Evolutionary conservation across 1,139 yeast species (phyloP).

Genomic region (Sugiyamaella xylanicola): DNA sequence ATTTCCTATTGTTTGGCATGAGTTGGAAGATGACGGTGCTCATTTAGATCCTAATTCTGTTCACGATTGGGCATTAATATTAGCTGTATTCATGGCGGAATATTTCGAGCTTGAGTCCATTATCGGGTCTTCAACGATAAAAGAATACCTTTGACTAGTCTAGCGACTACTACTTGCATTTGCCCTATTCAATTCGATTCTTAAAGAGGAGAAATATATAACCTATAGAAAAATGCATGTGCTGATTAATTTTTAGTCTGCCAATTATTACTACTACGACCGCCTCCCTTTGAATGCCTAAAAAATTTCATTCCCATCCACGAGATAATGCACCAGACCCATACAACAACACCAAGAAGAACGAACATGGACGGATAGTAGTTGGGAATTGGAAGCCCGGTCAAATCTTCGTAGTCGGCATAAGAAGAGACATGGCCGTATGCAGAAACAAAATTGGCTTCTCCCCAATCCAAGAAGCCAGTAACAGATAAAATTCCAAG

Average conservation of each 20-base stretch:
- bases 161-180: background rate
- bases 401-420: conserved; percentile 36
- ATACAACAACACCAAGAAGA: conserved; percentile 56
- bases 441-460: conserved; percentile 1
- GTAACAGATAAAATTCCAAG: conserved; percentile 36
- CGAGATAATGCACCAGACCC: conserved; percentile 77
- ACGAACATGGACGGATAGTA: conserved; percentile 55
- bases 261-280: conserved; percentile 11
- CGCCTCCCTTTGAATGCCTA: conserved; percentile 67
- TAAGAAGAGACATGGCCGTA: conserved; percentile 14
- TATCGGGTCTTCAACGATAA: conserved; percentile 1
- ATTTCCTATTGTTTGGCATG: conserved; percentile 59
- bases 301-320: conserved; percentile 81
- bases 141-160: conserved; percentile 22
- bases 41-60: conserved; percentile 41
- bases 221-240: background rate
- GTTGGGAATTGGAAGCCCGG: conserved; percentile 46
- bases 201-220: background rate
- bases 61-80: conserved; percentile 43
- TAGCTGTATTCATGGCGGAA: conserved; percentile 43
- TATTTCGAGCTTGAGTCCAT: conserved; percentile 36
- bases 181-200: background rate
- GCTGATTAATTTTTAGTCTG: background rate
- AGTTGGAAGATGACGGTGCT: conserved; percentile 44
- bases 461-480: conserved; percentile 31